phyloP scores from a whole-genome alignment of 148 eudicot genomes.

The Arctostaphylos glauca region DNA sequence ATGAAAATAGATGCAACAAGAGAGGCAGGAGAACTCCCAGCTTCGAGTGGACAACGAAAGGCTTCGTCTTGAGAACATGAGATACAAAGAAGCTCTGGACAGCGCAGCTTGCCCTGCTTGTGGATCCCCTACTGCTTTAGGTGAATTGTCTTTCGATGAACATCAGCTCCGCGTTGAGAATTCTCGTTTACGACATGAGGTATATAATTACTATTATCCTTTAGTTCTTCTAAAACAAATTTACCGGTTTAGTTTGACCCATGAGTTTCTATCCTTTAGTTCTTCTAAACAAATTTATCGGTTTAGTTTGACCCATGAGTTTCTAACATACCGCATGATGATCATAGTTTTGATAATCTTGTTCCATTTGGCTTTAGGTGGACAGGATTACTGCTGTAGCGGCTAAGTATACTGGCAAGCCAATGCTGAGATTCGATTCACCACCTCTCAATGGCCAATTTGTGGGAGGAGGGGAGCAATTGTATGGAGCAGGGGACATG shows the following conservation, averaged over 20 bases:
- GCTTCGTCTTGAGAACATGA: constrained; percentile 43
- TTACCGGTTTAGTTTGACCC: too few relatives aligned
- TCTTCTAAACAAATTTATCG: too few relatives aligned
- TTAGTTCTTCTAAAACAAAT: not conserved
- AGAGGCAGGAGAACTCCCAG: constrained; percentile 36
- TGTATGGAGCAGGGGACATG: constrained; percentile 25
- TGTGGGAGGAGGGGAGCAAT: constrained; percentile 12
- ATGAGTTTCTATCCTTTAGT: not conserved
- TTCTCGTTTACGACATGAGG: constrained; percentile 44
- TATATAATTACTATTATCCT: not conserved
- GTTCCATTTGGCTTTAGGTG: constrained; percentile 8
- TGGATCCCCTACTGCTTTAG: constrained; percentile 33
- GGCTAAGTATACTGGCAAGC: constrained; percentile 24
- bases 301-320: too few relatives aligned
- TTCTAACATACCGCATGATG: too few relatives aligned
- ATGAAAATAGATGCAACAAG: constrained; percentile 37
- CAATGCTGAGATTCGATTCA: not conserved
- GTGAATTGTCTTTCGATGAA: constrained; percentile 41
- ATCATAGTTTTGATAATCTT: not conserved
- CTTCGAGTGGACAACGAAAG: constrained; percentile 43
- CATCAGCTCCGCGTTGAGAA: constrained; percentile 45
- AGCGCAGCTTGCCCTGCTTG: constrained; percentile 39
- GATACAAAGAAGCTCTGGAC: constrained; percentile 35
- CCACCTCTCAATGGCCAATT: not conserved
- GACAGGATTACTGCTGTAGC: constrained; percentile 25